Base-by-base conservation (phyloP, 148 eudicot genomes). In the Suaeda aralocaspica region DNA sequence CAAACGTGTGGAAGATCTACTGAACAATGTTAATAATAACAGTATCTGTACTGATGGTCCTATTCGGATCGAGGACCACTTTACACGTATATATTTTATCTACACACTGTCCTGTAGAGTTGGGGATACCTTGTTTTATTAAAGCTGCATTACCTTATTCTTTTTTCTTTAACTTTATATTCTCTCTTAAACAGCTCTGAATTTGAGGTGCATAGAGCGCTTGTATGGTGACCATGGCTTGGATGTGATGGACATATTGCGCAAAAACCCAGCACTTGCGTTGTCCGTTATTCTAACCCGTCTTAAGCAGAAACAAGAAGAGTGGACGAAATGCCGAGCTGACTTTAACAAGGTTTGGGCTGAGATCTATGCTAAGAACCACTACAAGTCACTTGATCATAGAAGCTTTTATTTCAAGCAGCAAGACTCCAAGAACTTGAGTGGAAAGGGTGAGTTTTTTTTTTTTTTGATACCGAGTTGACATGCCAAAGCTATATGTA, bases 391-490 rank as follows among this genome's bases (percentile, higher is more conserved):
- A 36, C 98, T 94, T 69, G 98, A 94, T 79, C 98, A 94, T 69
- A 92, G 97, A 33, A 94, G 98, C 83, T 94, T 93, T 82, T 91
- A 94, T 79, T 94, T 94, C 85, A 94, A 89, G 87, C 97, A 94
- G 81, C 97, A 91, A 84, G 99, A 94, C 86, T 91, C 97, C 28
- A 94, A 94, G 87, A 86, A 81, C 78, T 79, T 94, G 85, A 87
- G 98, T 81, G 79, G 84, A 55, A 94, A 91, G 84, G 85, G 99
- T 94, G 79, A 81, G 92, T 84, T 72, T 39, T n/a, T n/a, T n/a
- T n/a, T n/a, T n/a, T n/a, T n/a, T n/a, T 31, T 31, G 22, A 30
- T 59, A 24, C 41, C 19, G 25, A 4, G 49, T 50, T 19, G 25
- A 50, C 2, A 2, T 19, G 21, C n/a, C 21, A 19, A 1, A 14